Conservation (phyloP, 2,329 filamentous ascomycete species). For the Colletotrichum limetticola region DNA sequence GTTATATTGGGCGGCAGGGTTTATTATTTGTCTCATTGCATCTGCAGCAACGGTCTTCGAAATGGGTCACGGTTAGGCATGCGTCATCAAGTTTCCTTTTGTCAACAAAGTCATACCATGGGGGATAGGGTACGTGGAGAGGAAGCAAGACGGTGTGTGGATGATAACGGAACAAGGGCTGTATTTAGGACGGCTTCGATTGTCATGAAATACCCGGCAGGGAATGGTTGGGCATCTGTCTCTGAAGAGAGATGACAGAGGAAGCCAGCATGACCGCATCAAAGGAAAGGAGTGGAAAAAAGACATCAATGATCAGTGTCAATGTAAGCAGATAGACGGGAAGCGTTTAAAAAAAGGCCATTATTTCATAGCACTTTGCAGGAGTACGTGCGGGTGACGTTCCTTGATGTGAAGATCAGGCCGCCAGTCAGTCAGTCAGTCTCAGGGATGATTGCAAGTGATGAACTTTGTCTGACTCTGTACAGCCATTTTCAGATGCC, state of each 20-base stretch:
- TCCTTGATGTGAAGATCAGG: neutral
- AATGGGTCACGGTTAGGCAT: conserved; percentile 34
- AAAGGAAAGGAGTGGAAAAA: conserved; percentile 26
- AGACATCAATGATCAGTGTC: conserved; percentile 32
- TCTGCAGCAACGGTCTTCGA: conserved; percentile 33
- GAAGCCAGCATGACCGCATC: conserved; percentile 25
- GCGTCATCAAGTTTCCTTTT: conserved; percentile 28
- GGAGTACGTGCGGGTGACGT: neutral
- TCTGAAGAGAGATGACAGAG: conserved; percentile 4
- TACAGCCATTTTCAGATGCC: neutral
- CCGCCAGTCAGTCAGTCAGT: neutral
- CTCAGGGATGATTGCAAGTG: neutral
- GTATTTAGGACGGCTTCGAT: conserved; percentile 9
- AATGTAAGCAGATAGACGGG: conserved; percentile 35
- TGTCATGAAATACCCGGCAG: conserved; percentile 26
- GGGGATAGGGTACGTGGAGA: conserved; percentile 20
- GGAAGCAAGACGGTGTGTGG: conserved; percentile 2
- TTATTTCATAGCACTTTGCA: conserved; percentile 23
- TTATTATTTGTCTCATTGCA: conserved; percentile 33
- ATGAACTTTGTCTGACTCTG: neutral
- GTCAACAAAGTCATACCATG: conserved; percentile 30
- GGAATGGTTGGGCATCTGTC: conserved; percentile 12
- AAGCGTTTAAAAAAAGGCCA: conserved; percentile 32
- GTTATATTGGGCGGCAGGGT: conserved; percentile 29
- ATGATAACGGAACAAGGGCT: neutral